Percentiles rank a stretch among this genome's conserved stretches.
Evolutionary conservation across 192 early-diverging fungal species (phyloP).

Genomic region (Endogone sp.): DNA sequence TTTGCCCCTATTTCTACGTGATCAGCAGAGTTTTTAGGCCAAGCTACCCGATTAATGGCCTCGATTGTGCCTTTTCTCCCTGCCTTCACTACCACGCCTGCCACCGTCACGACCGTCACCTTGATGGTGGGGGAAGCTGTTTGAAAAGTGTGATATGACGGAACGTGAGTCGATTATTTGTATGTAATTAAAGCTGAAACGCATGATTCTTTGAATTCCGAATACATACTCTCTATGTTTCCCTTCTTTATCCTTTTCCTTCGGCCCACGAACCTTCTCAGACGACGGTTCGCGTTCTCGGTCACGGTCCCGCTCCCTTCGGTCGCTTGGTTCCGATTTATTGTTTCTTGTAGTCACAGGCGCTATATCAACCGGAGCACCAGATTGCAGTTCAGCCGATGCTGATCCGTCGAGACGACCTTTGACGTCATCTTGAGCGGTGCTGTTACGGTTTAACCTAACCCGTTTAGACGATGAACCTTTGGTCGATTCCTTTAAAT

Average conservation of each 20-base stretch:
- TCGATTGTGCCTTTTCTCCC: neutral
- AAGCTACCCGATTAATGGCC: neutral
- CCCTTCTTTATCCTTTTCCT: neutral
- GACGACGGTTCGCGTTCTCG: neutral
- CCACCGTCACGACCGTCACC: too few relatives aligned
- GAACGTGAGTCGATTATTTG: neutral
- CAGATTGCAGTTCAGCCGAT: neutral
- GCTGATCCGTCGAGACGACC: neutral
- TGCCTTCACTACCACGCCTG: neutral
- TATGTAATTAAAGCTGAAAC: too few relatives aligned
- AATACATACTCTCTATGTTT: neutral
- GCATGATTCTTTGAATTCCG: too few relatives aligned
- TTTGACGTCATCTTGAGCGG: neutral
- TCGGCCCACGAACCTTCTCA: neutral
- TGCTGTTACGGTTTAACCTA: neutral
- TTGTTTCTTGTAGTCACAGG: neutral
- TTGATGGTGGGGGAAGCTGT: neutral
- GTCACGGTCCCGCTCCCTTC: neutral
- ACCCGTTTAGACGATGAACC: neutral
- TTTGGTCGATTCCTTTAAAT: neutral
- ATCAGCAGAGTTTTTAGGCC: too few relatives aligned
- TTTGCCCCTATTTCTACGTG: too few relatives aligned
- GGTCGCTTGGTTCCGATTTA: neutral
- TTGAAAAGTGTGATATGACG: neutral
- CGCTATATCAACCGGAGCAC: too few relatives aligned